phyloP scores from a whole-genome alignment of 371 early-diverging fungal species.

The Saksenaea oblongispora region DNA sequence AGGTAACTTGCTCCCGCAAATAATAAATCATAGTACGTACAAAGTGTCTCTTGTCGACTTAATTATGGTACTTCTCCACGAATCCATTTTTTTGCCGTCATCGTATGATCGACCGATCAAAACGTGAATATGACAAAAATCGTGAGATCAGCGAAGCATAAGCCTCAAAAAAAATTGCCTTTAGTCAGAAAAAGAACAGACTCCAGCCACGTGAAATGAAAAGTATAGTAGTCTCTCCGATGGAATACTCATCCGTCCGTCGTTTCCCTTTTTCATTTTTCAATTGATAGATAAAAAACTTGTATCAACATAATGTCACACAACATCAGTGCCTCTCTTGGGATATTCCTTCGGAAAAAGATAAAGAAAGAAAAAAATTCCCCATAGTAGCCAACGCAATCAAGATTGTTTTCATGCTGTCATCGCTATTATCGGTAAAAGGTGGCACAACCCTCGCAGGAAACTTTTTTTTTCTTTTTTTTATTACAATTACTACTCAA shows the following conservation, averaged over 20 bases:
- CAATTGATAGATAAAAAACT: background rate
- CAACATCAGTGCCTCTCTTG: background rate
- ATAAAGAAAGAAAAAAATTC: background rate
- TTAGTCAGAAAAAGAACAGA: background rate
- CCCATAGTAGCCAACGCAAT: background rate
- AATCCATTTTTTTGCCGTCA: background rate
- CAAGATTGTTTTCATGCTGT: background rate
- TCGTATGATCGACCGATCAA: conserved; percentile 5
- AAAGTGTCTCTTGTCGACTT: background rate
- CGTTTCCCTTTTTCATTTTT: background rate
- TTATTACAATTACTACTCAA: background rate
- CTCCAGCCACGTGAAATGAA: conserved; percentile 6
- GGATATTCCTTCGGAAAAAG: too few relatives aligned
- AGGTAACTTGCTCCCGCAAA: background rate
- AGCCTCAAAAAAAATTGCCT: background rate
- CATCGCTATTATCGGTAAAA: background rate
- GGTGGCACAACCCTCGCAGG: background rate
- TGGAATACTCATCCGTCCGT: background rate
- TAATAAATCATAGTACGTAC: background rate
- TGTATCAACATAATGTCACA: background rate
- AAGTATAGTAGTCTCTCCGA: background rate
- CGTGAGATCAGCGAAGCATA: conserved; percentile 1
- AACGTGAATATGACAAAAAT: background rate
- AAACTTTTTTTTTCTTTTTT: background rate
- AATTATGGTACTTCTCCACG: background rate